phyloP scores from a whole-genome alignment of 1,284 basidiomycete species.

The Apiotrichum domesticum region DNA sequence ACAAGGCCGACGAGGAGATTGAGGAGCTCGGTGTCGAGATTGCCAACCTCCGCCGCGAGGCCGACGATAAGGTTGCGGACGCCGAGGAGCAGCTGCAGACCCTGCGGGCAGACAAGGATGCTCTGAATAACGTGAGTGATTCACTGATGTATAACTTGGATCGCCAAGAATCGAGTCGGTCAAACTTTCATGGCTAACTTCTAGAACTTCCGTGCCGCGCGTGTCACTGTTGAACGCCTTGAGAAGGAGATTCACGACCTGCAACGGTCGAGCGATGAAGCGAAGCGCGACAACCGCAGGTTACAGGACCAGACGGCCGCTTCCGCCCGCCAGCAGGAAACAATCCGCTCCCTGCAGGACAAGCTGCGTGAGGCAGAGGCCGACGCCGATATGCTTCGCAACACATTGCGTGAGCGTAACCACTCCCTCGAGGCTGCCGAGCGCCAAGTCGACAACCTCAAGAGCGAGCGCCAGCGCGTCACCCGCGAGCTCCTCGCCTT shows the following conservation, averaged over 20 bases:
- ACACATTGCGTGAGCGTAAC: slow-evolving; percentile 11
- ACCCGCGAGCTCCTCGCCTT: slow-evolving; percentile 29
- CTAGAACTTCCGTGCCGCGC: slow-evolving; percentile 1
- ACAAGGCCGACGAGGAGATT: slow-evolving; percentile 20
- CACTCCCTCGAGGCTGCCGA: slow-evolving; percentile 19
- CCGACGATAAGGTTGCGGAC: neutral
- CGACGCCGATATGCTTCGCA: slow-evolving; percentile 13
- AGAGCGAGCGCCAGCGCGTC: slow-evolving; percentile 11
- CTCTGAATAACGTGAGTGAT: slow-evolving; percentile 1
- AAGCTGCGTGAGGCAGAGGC: slow-evolving; percentile 13
- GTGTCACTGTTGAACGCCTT: neutral
- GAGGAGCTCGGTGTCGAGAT: slow-evolving; percentile 11
- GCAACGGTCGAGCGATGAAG: neutral
- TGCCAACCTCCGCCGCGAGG: neutral
- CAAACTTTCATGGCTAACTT: neutral
- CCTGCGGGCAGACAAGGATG: slow-evolving; percentile 5
- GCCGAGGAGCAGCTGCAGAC: neutral
- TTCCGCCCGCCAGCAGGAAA: neutral
- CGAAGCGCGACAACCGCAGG: neutral
- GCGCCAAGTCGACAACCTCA: slow-evolving; percentile 8
- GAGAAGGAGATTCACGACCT: neutral
- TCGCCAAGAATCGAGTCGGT: no score
- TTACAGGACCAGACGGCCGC: neutral
- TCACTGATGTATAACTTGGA: neutral
- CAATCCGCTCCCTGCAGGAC: neutral